Percentiles rank a stretch among this genome's conserved stretches.
These are phyloP conservation scores for Eutrema heterophyllum DNA, from an alignment of 345 rosid genomes.

Conservation along the genomic window DNA sequence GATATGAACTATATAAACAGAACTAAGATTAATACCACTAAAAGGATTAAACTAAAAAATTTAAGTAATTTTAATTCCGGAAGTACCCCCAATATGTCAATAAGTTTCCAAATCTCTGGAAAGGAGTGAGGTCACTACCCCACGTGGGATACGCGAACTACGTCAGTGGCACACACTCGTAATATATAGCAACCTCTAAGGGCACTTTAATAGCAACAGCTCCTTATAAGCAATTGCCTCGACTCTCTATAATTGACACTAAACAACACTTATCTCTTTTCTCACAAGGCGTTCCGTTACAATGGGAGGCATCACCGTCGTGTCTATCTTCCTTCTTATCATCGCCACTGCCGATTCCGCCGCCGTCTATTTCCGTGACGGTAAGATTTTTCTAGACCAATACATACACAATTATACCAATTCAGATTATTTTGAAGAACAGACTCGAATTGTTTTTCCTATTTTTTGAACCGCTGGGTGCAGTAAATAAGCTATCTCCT, in stretches of 20 bases:
- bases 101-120: constrained; percentile 19
- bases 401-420: neutral
- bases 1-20: neutral
- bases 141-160: constrained; percentile 23
- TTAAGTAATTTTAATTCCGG: neutral
- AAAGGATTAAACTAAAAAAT: neutral
- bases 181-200: constrained; percentile 5
- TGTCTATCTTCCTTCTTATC: constrained; percentile 23
- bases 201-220: neutral
- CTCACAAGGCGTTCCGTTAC: neutral
- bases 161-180: constrained; percentile 23
- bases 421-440: neutral
- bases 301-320: constrained; percentile 27
- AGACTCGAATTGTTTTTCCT: neutral
- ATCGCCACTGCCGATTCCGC: constrained; percentile 18
- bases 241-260: neutral
- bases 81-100: constrained; percentile 4
- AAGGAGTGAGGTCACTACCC: constrained; percentile 20
- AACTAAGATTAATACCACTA: neutral
- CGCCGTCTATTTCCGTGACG: constrained; percentile 25
- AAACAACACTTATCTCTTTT: neutral
- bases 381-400: neutral
- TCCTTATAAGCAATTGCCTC: constrained; percentile 25
- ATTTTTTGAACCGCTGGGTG: neutral
- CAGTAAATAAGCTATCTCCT: neutral